Percentiles rank a stretch among this genome's conserved stretches.
These are phyloP conservation scores for Thuidium tamariscinum DNA, from an alignment of 225 moss, liverwort and hornwort species.

Conservation along the genomic window DNA sequence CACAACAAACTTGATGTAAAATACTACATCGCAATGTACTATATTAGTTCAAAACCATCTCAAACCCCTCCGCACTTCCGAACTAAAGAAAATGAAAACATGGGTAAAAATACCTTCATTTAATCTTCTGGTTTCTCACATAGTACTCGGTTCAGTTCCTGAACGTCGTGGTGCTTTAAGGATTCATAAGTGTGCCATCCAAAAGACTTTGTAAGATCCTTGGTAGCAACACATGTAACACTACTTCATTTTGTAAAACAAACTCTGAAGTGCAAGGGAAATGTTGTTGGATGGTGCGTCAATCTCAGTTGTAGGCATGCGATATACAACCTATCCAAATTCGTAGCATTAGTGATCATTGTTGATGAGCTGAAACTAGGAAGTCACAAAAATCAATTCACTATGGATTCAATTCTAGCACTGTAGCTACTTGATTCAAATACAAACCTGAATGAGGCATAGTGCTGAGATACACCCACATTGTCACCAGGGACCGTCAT, in stretches of 20 bases:
- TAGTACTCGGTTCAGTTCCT: constrained; percentile 89
- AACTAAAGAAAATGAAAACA: neutral
- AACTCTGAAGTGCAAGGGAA: constrained; percentile 85
- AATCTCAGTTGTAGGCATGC: constrained; percentile 96
- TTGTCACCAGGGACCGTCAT: constrained; percentile 14
- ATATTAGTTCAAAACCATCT: neutral
- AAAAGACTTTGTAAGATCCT: constrained; percentile 96
- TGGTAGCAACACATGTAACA: constrained; percentile 93
- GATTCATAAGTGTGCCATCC: constrained; percentile 98
- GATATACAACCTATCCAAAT: constrained; percentile 68
- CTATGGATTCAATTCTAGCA: neutral
- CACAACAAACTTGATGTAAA: neutral
- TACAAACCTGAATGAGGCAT: constrained; percentile 25
- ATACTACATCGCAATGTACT: neutral
- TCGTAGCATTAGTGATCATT: neutral
- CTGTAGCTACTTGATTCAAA: neutral
- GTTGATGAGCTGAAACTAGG: neutral
- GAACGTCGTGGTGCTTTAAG: constrained; percentile 98
- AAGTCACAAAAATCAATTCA: neutral
- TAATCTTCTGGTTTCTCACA: constrained; percentile 96
- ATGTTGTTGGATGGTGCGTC: constrained; percentile 95
- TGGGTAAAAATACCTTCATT: constrained; percentile 60
- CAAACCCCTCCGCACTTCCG: neutral
- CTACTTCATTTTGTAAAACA: constrained; percentile 99
- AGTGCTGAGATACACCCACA: constrained; percentile 12